Conservation (phyloP, 2,329 filamentous ascomycete genomes). For the Penicillium fuscoglaucum region DNA sequence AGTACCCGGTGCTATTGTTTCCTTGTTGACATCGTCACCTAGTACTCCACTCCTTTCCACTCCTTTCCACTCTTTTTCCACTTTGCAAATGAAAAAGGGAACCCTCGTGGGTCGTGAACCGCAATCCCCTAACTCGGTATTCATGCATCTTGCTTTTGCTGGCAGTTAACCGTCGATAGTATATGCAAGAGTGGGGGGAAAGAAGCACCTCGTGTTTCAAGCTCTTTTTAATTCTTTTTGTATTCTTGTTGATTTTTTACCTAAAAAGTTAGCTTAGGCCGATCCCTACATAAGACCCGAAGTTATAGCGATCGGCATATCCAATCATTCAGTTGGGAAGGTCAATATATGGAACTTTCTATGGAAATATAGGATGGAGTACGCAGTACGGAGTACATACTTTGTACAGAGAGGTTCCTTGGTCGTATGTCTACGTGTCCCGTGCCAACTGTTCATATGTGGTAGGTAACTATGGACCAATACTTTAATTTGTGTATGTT, state of each 20-base stretch:
- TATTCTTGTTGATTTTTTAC: neutral
- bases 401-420: neutral
- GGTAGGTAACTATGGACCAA: neutral
- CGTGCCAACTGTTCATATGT: neutral
- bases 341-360: slow-evolving; percentile 3
- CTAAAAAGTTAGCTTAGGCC: neutral
- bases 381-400: neutral
- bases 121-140: slow-evolving; percentile 17
- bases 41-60: slow-evolving; percentile 1
- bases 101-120: slow-evolving; percentile 16
- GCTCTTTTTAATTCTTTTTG: neutral
- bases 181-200: slow-evolving; percentile 6
- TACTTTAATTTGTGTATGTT: neutral
- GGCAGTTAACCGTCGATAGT: slow-evolving; percentile 12
- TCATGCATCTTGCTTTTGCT: slow-evolving; percentile 8
- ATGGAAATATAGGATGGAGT: neutral
- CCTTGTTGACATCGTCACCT: slow-evolving; percentile 8
- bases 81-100: slow-evolving; percentile 21
- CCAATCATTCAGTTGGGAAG: slow-evolving; percentile 16
- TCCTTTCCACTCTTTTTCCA: slow-evolving; percentile 4
- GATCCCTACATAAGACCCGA: slow-evolving; percentile 8
- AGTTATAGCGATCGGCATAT: slow-evolving; percentile 14
- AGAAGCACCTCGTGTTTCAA: slow-evolving; percentile 9
- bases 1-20: neutral
- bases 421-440: neutral